These are phyloP conservation scores for Pyrenula aspistea DNA, from an alignment of 495 filamentous ascomycete genomes.

Conservation along the genomic window DNA sequence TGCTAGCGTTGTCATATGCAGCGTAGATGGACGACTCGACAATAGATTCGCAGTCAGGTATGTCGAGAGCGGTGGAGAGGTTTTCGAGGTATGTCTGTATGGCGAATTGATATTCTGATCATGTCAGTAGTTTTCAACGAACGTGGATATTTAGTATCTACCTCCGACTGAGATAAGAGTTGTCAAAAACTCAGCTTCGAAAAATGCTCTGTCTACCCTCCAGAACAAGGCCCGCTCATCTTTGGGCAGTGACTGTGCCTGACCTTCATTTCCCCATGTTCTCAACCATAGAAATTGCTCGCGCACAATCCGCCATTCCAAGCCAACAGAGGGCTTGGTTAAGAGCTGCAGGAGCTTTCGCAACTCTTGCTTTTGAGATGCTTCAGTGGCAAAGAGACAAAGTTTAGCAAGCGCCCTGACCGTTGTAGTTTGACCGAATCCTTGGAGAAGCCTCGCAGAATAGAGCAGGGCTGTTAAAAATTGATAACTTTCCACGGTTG, in stretches of 20 bases:
- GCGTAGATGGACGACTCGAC: constrained; percentile 56
- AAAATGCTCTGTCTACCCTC: constrained; percentile 38
- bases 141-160: constrained; percentile 22
- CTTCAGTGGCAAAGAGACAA: constrained; percentile 40
- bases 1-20: constrained; percentile 81
- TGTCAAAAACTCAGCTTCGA: background rate
- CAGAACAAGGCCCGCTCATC: constrained; percentile 55
- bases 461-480: constrained; percentile 54
- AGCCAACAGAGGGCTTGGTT: constrained; percentile 41
- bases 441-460: constrained; percentile 53
- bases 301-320: constrained; percentile 54
- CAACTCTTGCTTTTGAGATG: constrained; percentile 55
- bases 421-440: constrained; percentile 44
- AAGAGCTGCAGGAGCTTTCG: constrained; percentile 46
- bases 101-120: constrained; percentile 54
- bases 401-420: constrained; percentile 49
- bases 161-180: constrained; percentile 31
- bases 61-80: constrained; percentile 34
- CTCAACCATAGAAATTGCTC: constrained; percentile 67
- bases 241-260: constrained; percentile 1
- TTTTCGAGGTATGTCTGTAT: constrained; percentile 55
- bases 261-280: constrained; percentile 55
- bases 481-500: constrained; percentile 41
- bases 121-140: constrained; percentile 7
- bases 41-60: constrained; percentile 45